Evolutionary conservation across 2,329 filamentous ascomycete genomes (phyloP), one percentile per base, ranked within the genome.

Genomic region (Arthrobotrys conoides): DNA sequence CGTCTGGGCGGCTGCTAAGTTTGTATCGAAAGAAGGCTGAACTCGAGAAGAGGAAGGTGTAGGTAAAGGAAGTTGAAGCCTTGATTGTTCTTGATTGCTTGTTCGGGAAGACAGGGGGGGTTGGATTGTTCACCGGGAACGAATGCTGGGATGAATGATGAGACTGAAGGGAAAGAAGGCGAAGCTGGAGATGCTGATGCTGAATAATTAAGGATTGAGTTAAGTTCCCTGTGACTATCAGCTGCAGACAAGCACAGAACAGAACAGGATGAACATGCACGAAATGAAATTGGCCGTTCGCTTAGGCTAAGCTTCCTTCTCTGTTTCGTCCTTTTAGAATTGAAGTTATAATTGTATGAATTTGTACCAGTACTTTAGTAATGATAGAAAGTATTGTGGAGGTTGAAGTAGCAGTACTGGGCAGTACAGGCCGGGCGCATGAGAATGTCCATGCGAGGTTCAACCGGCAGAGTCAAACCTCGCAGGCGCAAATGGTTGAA

Each of bases 381-480:
- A 51, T 18, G 18, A 22, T 22, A 49, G n/a, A 49, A 12, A 8
- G 16, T 9, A 27, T 1, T 27, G 14, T 14, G 30, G 12, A 49
- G 6, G 14, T 67, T 22, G 49, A 70, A 48, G 64, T 55, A 41
- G 53, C 18, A 12, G 22, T 51, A 46, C 5, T 30, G n/a, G n/a
- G n/a, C 6, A 30, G 27, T 30, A 30, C 6, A 6, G 48, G 53
- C 22, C n/a, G 20, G 53, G 48, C 30, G 38, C 36, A 61, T 16
- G 22, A 48, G 67, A 55, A 63, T 49, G 59, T 38, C 46, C 66
- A 69, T 72, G 69, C 69, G 71, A 67, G 63, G 71, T 75, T 63
- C 64, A 36, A 8, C 48, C 49, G 22, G 71, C 20, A 24, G 27
- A 44, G 48, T 41, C 69, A 72, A 72, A 72, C 69, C 57, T 71